Evolutionary conservation across 2,329 filamentous ascomycete species (phyloP).

Genomic region (Fusarium nanum): DNA sequence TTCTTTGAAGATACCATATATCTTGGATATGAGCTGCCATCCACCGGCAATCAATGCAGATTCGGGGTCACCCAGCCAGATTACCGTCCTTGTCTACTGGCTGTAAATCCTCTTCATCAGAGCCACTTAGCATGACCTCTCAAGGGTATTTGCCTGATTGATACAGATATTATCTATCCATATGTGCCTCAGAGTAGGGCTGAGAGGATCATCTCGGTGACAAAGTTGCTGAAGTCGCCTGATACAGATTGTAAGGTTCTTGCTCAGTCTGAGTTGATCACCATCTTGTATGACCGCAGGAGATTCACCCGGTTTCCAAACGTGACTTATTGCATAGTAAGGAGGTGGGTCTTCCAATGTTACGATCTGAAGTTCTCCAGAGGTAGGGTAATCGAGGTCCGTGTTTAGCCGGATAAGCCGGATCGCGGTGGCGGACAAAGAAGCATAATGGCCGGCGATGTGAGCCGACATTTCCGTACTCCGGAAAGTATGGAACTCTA

Average conservation of each 20-base stretch:
- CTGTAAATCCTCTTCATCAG: background rate
- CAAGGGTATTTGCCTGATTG: background rate
- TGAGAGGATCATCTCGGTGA: accelerated
- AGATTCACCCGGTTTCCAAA: background rate
- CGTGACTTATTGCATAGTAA: background rate
- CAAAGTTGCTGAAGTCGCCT: background rate
- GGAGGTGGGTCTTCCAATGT: background rate
- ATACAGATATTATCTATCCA: background rate
- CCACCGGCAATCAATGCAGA: background rate
- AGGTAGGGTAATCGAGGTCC: background rate
- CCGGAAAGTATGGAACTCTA: too few relatives aligned
- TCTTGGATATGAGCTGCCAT: background rate
- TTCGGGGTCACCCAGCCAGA: background rate
- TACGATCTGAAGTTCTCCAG: background rate
- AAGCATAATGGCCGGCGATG: background rate
- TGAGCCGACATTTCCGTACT: background rate
- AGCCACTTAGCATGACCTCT: background rate
- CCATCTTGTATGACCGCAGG: too few relatives aligned
- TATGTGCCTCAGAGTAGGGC: background rate
- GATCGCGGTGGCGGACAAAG: background rate
- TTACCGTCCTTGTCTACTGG: background rate
- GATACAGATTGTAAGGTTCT: background rate
- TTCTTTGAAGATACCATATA: background rate
- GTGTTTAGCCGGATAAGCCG: background rate
- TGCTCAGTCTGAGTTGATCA: too few relatives aligned